Percentiles rank a stretch among this genome's conserved stretches.
phyloP scores from a whole-genome alignment of 169 alveolate genomes.

The Cryptosporidium ubiquitum region DNA sequence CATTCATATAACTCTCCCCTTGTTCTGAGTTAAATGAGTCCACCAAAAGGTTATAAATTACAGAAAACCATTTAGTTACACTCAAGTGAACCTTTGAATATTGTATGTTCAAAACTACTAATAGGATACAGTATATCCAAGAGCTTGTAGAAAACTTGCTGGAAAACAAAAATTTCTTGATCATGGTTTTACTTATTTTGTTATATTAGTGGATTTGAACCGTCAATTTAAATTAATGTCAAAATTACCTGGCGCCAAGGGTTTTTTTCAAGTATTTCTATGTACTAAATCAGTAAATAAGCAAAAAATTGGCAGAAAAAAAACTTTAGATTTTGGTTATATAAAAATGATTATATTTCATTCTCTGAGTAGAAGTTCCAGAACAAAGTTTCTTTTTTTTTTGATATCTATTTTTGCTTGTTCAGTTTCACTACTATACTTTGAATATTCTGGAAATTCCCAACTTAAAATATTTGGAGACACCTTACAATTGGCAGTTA shows the following conservation, averaged over 20 bases:
- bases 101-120: background rate
- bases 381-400: background rate
- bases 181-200: background rate
- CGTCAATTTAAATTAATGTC: background rate
- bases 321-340: too few relatives aligned
- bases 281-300: too few relatives aligned
- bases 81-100: conserved; percentile 14
- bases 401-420: background rate
- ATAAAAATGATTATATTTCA: background rate
- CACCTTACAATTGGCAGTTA: conserved; percentile 25
- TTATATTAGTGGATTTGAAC: background rate
- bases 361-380: background rate
- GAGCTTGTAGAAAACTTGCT: background rate
- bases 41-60: conserved; percentile 25
- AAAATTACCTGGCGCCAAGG: background rate
- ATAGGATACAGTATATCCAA: conserved; percentile 1
- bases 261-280: background rate
- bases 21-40: conserved; percentile 20
- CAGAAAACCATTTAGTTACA: conserved; percentile 46
- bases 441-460: conserved; percentile 17
- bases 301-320: background rate
- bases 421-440: background rate
- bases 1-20: background rate
- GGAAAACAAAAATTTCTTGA: background rate
- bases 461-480: conserved; percentile 35